Evolutionary conservation across 1,284 basidiomycete genomes (phyloP).

Genomic region (Athelia psychrophila): DNA sequence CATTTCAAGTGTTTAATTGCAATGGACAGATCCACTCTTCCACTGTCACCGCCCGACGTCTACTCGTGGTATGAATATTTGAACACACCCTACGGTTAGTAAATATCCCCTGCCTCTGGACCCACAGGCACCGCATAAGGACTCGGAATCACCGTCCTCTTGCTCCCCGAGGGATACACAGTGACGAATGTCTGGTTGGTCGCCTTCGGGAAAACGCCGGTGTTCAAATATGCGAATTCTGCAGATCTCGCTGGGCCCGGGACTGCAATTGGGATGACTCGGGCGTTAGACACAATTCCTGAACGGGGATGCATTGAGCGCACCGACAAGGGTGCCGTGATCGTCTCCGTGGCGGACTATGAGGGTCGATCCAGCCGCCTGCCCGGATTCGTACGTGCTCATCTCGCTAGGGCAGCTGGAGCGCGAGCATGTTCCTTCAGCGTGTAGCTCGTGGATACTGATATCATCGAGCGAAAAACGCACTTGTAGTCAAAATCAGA

Average conservation of each 20-base stretch:
- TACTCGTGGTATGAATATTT: too few relatives aligned
- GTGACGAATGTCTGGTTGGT: background rate
- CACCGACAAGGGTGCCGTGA: background rate
- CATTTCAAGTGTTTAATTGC: too few relatives aligned
- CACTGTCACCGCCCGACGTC: too few relatives aligned
- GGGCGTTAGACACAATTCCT: too few relatives aligned
- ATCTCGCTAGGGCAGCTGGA: background rate
- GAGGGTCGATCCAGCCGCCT: background rate
- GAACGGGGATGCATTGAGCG: background rate
- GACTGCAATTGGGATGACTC: background rate
- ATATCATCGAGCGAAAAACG: background rate
- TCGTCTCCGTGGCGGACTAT: background rate
- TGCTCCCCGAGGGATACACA: background rate
- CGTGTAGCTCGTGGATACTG: background rate
- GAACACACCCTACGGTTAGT: too few relatives aligned
- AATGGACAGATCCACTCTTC: too few relatives aligned
- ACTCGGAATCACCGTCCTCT: background rate
- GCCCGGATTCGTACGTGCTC: background rate
- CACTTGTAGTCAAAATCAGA: conserved; percentile 1
- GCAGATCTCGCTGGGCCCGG: background rate
- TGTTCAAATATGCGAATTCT: background rate
- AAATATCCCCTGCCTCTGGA: background rate
- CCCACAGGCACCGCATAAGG: background rate
- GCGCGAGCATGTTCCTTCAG: too few relatives aligned
- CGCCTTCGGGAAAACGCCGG: background rate